Base-by-base conservation (phyloP, 441 rosid species). In the Bruguiera hainesii region DNA sequence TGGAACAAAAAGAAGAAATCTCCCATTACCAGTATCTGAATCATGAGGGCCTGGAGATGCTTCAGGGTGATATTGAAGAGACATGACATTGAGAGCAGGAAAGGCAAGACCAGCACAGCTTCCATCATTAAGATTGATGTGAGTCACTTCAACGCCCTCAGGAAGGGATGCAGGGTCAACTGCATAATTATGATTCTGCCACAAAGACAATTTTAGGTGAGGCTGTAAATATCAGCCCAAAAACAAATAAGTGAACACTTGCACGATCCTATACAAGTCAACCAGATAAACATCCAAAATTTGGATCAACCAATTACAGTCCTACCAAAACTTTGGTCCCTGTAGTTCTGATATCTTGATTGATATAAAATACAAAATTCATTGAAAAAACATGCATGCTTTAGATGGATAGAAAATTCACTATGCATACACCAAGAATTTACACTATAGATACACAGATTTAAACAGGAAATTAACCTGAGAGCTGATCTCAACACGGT, bases 1-100 rank as follows among this genome's bases (percentile, higher is more conserved):
- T 6, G 35, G 23, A 4, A 11, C 6, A 28, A 26, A 39, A 35
- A 19, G 3, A 21, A 33, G 11, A 55, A 20, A 33, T 23, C 39
- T 20, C 11, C 28, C 23, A 46, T 78, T 77, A 84, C 94, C 80
- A 11, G 63, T n/a, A 64, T 89, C 95, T 10, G 95, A 89, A 75
- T 89, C 95, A 63, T 83, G 91, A 50, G 91, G 95, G 31, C 90
- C 91, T 1, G 91, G 95, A n/a, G 90, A 86, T 66, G 91, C 95
- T 69, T 86, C 95, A 1, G 91, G 95, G 56, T 86, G 95, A 71
- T 85, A 89, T 65, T 89, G 90, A 71, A 86, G 90, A 53, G 91
- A 84, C 87, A 89, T 86, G 59, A 82, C 61, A 50, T 82, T 82
- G 61, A 80, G 67, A 0, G 83, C 80, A 4, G 90, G 84, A 64